A percentile compares a stretch with the other conserved stretches of the same genome.
These are phyloP conservation scores for Huiozyma sinensis DNA, from an alignment of 805 yeast species.

Conservation along the genomic window DNA sequence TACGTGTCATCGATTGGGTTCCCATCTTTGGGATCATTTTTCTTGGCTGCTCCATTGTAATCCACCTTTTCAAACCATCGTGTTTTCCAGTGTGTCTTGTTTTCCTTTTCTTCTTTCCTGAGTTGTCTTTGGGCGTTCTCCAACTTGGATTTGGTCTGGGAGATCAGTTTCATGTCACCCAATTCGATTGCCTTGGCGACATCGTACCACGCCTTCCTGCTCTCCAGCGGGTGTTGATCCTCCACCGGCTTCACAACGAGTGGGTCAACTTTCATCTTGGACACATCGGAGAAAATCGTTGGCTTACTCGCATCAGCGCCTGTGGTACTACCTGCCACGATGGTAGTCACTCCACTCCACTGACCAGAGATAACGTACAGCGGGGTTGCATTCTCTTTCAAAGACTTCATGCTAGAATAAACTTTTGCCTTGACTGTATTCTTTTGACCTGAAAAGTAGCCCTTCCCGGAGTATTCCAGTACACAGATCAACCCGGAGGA, in stretches of 20 bases:
- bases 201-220: conserved; percentile 79
- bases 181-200: conserved; percentile 79
- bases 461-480: conserved; percentile 82
- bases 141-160: conserved; percentile 60
- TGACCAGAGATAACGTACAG: conserved; percentile 78
- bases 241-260: conserved; percentile 69
- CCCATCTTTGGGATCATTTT: not conserved
- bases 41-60: conserved; percentile 18
- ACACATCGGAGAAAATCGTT: conserved; percentile 52
- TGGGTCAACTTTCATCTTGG: conserved; percentile 38
- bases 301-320: conserved; percentile 25
- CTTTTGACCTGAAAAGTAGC: conserved; percentile 94
- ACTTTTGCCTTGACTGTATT: conserved; percentile 84
- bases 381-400: conserved; percentile 49
- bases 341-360: conserved; percentile 74
- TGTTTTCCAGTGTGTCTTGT: conserved; percentile 59
- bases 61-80: conserved; percentile 66
- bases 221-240: conserved; percentile 70
- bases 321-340: conserved; percentile 38
- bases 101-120: conserved; percentile 60
- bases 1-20: not conserved
- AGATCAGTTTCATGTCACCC: conserved; percentile 68
- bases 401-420: conserved; percentile 40
- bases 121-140: conserved; percentile 80
- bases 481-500: conserved; percentile 66